Conservation (phyloP, 768 basidiomycete species). For the Daedaleopsis nitida region DNA sequence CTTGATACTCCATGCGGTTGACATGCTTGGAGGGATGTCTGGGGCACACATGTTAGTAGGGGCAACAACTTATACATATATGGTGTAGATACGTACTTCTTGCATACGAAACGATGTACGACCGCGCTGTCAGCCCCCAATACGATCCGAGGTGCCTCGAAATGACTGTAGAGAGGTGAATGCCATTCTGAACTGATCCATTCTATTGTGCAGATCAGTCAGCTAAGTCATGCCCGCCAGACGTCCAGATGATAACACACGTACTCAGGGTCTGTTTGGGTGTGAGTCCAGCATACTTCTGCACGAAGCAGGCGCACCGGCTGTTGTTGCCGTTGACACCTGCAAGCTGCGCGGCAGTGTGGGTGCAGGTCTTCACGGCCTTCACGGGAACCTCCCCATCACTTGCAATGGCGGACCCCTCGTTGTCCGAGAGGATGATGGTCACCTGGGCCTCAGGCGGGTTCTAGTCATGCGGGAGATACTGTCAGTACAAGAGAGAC, state of each 20-base stretch:
- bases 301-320: background rate
- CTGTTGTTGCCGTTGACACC: background rate
- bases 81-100: slow-evolving; percentile 3
- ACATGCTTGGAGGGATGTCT: slow-evolving; percentile 1
- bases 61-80: too few species aligned
- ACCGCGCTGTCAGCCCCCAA: background rate
- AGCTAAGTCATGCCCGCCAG: too few species aligned
- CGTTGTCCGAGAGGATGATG: background rate
- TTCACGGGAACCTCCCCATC: background rate
- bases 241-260: too few species aligned
- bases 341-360: background rate
- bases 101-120: slow-evolving; percentile 4
- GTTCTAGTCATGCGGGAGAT: too few species aligned
- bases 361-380: background rate
- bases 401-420: background rate
- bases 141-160: background rate
- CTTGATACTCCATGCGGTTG: slow-evolving; percentile 1
- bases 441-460: too few species aligned
- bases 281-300: background rate
- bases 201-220: too few species aligned
- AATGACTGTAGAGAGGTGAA: background rate
- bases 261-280: background rate
- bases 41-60: too few species aligned
- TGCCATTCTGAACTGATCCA: background rate
- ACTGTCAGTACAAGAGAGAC: too few species aligned